A percentile compares a stretch with the other conserved stretches of the same genome.
Conservation (phyloP, 768 basidiomycete species). For the Scleroderma bovista region DNA sequence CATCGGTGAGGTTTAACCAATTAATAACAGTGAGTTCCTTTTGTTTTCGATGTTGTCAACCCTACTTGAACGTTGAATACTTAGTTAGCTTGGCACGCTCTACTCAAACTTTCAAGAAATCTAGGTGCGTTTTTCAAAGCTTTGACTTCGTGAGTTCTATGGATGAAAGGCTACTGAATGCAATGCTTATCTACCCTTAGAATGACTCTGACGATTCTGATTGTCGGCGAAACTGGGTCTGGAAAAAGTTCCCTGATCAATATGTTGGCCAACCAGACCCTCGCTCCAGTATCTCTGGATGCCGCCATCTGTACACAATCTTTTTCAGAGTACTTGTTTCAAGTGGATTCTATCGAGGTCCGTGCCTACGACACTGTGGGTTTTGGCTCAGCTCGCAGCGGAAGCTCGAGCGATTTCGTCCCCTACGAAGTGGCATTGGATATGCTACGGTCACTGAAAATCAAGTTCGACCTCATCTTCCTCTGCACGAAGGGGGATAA, state of each 20-base stretch:
- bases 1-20: too few relatives aligned
- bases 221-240: slow-evolving; percentile 6
- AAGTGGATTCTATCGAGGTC: slow-evolving; percentile 2
- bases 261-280: slow-evolving; percentile 19
- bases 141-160: too few relatives aligned
- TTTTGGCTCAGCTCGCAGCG: slow-evolving; percentile 9
- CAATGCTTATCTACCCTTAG: not conserved
- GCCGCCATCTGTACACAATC: slow-evolving; percentile 26
- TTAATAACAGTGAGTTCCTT: too few relatives aligned
- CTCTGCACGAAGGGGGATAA: slow-evolving; percentile 1
- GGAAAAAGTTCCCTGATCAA: slow-evolving; percentile 34
- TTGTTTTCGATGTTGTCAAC: too few relatives aligned
- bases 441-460: slow-evolving; percentile 19
- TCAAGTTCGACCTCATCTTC: slow-evolving; percentile 16
- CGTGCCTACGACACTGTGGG: slow-evolving; percentile 10
- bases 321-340: slow-evolving; percentile 3
- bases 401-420: not conserved
- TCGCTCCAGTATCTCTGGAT: slow-evolving; percentile 18
- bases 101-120: too few relatives aligned
- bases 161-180: too few relatives aligned
- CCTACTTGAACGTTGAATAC: too few relatives aligned
- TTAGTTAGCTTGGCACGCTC: too few relatives aligned
- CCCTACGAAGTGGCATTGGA: slow-evolving; percentile 11
- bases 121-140: too few relatives aligned
- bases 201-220: not conserved